Base-by-base conservation (phyloP, 2,329 filamentous ascomycete genomes). In the Alternaria triticina region DNA sequence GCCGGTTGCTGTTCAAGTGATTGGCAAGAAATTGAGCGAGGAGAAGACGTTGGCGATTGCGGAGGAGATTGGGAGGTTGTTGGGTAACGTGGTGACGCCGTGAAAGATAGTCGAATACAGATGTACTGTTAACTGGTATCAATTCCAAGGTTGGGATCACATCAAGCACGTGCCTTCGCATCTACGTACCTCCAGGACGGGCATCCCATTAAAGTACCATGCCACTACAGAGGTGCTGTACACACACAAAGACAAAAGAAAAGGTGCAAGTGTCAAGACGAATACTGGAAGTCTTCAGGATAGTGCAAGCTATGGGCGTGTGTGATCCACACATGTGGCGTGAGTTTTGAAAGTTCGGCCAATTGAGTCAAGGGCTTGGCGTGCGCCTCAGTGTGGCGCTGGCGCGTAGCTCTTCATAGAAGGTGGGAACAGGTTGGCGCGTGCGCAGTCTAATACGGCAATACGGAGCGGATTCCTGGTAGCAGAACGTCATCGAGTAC, bases 41-140 rank as follows among this genome's bases (percentile, higher is more conserved):
- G 62, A 67, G 33, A 67, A 64, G 55, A 60, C 49, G 17, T 30
- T 63, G 33, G 63, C 60, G 17, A 62, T 62, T 50, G 55, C 57
- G 13, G 59, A 58, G 44, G 59, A 59, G 13, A 30, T 59, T 20
- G 55, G 59, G 27, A 61, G 54, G 25, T 30, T 61, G 17, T 30
- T 61, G 27, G 59, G 59, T 0, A 57, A 61, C 28, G 45, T 7
- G 8, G 51, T 57, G 3, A 61, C 59, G 11, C 54, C 54, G 5
- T 61, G 43, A 60, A 3, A 9, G 4, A 20, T 40, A 12, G 20
- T 15, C 13, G 13, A 36, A n/a, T 36, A 36, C 33, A 36, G 0
- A 36, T 5, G 33, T 36, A 22, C 20, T 22, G 20, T 22, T 22
- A 22, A 22, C 20, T 22, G 20, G 20, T 22, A 22, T 22, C 20